phyloP scores from a whole-genome alignment of 139 green algal genomes.

The Micractinium sp. region DNA sequence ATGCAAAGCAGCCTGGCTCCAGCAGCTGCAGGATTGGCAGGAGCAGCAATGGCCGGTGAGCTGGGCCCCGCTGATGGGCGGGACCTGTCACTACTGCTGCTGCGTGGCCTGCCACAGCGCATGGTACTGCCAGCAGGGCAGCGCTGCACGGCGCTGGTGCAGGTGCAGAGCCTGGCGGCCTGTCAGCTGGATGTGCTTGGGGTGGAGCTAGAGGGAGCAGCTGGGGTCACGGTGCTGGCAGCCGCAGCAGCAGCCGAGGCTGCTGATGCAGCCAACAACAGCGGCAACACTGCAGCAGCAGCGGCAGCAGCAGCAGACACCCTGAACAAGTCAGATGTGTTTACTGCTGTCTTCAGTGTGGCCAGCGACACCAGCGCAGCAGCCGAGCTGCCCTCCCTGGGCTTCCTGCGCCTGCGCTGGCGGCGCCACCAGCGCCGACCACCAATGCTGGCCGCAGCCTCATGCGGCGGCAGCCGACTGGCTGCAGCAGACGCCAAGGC shows the following conservation, averaged over 20 bases:
- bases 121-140: constrained; percentile 32
- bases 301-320: neutral
- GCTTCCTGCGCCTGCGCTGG: constrained; percentile 14
- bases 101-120: constrained; percentile 12
- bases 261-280: neutral
- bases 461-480: neutral
- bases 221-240: neutral
- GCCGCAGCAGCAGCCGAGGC: neutral
- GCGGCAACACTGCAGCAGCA: neutral
- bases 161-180: constrained; percentile 14
- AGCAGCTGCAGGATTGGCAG: neutral
- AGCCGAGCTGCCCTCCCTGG: constrained; percentile 12
- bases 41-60: neutral
- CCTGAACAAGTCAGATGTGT: neutral
- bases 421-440: neutral
- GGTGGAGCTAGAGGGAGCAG: neutral
- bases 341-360: neutral
- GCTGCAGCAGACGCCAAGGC: neutral
- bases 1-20: neutral
- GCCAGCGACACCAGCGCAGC: neutral
- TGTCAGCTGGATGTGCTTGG: constrained; percentile 14
- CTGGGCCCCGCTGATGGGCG: neutral
- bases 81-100: neutral
- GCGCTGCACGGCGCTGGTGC: constrained; percentile 17
- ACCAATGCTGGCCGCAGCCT: neutral